Conservation (phyloP, 345 rosid genomes). For the Bruguiera parviflora region DNA sequence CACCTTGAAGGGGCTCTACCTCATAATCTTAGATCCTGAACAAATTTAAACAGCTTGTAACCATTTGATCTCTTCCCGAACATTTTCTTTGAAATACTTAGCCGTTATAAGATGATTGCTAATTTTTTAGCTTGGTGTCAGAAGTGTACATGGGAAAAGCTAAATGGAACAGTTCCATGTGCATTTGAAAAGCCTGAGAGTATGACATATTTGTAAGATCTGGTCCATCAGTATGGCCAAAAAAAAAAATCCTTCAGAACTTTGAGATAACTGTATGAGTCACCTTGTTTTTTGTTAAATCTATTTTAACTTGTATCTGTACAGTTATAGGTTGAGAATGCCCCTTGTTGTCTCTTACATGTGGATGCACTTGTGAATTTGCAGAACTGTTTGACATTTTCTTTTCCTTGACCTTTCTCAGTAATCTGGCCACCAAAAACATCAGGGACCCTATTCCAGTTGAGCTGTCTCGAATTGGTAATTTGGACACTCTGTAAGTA, state of each 20-base stretch:
- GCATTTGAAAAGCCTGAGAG: conserved; percentile 79
- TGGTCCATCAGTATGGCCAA: neutral
- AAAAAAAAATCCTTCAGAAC: too few relatives aligned
- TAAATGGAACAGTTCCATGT: conserved; percentile 72
- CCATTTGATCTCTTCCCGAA: conserved; percentile 12
- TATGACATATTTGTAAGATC: conserved; percentile 84
- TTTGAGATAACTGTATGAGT: too few relatives aligned
- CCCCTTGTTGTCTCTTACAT: neutral
- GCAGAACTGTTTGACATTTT: neutral
- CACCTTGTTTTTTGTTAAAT: too few relatives aligned
- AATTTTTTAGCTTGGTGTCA: conserved; percentile 29
- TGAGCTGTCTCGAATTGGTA: conserved; percentile 87
- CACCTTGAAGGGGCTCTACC: conserved; percentile 82
- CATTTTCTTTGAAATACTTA: neutral
- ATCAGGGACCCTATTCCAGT: conserved; percentile 74
- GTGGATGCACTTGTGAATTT: neutral
- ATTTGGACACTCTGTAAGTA: conserved; percentile 86
- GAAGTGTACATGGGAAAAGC: conserved; percentile 83
- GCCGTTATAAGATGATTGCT: conserved; percentile 6
- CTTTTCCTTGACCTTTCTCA: conserved; percentile 14
- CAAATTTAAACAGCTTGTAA: conserved; percentile 88
- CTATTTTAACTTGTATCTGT: too few relatives aligned
- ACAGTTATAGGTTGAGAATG: too few relatives aligned
- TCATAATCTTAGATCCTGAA: conserved; percentile 77
- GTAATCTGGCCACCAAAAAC: conserved; percentile 80